phyloP scores from a whole-genome alignment of 2,329 filamentous ascomycete genomes.

The Colletotrichum incanum region DNA sequence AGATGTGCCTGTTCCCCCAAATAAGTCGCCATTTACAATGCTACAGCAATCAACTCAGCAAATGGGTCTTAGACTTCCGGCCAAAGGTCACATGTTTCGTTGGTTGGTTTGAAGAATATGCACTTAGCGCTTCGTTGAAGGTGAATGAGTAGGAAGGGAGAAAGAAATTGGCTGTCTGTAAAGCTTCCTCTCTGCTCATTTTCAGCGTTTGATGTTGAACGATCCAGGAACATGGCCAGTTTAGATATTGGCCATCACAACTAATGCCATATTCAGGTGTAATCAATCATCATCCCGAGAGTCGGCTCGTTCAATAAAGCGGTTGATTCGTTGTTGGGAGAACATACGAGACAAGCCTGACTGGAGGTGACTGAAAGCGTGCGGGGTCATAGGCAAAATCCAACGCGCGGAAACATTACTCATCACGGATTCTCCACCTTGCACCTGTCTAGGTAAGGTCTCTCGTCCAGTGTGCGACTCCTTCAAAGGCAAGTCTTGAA shows the following conservation, averaged over 20 bases:
- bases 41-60: neutral
- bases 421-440: slow-evolving; percentile 5
- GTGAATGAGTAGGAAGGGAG: neutral
- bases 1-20: neutral
- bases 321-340: neutral
- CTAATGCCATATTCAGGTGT: neutral
- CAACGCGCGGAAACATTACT: neutral
- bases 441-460: neutral
- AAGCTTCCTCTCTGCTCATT: neutral
- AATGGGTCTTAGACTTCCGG: neutral
- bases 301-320: too few relatives aligned
- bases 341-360: neutral
- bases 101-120: too few relatives aligned
- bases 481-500: neutral
- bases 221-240: neutral
- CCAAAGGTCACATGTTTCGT: neutral
- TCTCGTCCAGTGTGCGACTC: neutral
- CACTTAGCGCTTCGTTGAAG: neutral
- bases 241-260: neutral
- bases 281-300: neutral
- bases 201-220: neutral
- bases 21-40: neutral
- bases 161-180: neutral
- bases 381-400: neutral
- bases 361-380: neutral